Evolutionary conservation across 2,329 filamentous ascomycete genomes (phyloP), one percentile per base, ranked within the genome.

Genomic region (Coniochaeta prunicola): DNA sequence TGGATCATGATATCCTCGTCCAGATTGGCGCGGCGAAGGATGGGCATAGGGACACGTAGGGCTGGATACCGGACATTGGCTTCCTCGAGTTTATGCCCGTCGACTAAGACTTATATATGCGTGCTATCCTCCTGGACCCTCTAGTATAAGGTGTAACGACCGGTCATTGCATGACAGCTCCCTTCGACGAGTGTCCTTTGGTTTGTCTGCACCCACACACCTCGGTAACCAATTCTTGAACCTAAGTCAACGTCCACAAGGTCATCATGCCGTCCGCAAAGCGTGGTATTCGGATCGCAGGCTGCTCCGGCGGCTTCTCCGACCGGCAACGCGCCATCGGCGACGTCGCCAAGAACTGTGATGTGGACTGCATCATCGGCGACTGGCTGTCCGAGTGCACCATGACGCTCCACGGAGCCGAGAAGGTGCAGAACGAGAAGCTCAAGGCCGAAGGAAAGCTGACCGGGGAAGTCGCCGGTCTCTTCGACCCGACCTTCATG

Each of bases 261-360:
- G 8, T 30, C 24, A 50, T 17, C 1, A 68, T 67, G 67, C 62
- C 64, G 26, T 63, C 65, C 9, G 53, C 53, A 54, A 72, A 71
- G 60, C 67, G 71, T 60, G 68, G 73, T 8, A 72, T 77, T 61
- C 72, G 73, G 60, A 73, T 77, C 61, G 74, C 73, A 58, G 74
- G 74, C 59, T 70, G 74, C 48, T 76, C 73, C 17, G 74, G 75
- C 30, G 74, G 74, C 31, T 76, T 76, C 67, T 74, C 73, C 21
- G 75, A 76, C 64, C 69, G 75, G 36, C 72, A 76, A 60, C 69
- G 73, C 21, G 74, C 74, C 59, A 76, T 76, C 58, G 63, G 68
- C 30, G 71, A 72, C 33, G 68, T 77, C n/a, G 74, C 75, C 38
- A 71, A 71, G 61, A 65, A 73, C 67, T 63, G 69, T 62, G 68